phyloP scores from a whole-genome alignment of 768 basidiomycete species.

The Plicaturopsis crispa region DNA sequence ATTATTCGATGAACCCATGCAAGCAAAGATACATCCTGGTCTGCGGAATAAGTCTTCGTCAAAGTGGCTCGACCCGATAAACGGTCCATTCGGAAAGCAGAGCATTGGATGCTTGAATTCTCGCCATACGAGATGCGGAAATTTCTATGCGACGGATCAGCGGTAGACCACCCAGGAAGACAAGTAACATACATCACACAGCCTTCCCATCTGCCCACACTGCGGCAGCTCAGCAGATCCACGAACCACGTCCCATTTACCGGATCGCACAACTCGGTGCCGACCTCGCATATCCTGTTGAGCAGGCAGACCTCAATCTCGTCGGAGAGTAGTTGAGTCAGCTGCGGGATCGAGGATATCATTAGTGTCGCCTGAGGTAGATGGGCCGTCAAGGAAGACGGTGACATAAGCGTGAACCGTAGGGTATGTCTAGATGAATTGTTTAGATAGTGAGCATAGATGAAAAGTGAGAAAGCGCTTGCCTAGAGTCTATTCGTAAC shows the following conservation, averaged over 20 bases:
- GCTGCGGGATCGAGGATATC: slow-evolving; percentile 69
- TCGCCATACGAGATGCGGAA: slow-evolving; percentile 51
- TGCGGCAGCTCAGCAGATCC: slow-evolving; percentile 54
- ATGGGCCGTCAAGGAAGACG: slow-evolving; percentile 71
- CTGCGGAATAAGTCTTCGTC: slow-evolving; percentile 31
- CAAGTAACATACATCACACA: slow-evolving; percentile 53
- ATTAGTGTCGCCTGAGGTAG: slow-evolving; percentile 71
- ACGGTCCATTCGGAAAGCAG: slow-evolving; percentile 46
- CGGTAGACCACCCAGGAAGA: not conserved
- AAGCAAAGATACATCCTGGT: slow-evolving; percentile 30
- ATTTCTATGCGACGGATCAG: slow-evolving; percentile 33
- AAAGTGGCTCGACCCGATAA: slow-evolving; percentile 31
- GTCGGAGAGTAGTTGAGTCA: slow-evolving; percentile 66
- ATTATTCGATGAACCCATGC: slow-evolving; percentile 51
- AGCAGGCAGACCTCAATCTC: slow-evolving; percentile 72
- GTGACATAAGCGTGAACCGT: slow-evolving; percentile 69
- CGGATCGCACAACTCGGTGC: slow-evolving; percentile 42
- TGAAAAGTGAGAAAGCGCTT: slow-evolving; percentile 7
- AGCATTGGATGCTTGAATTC: slow-evolving; percentile 44
- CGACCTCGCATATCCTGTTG: slow-evolving; percentile 60
- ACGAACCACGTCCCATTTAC: slow-evolving; percentile 68
- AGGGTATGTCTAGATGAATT: slow-evolving; percentile 49
- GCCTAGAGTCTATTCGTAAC: slow-evolving; percentile 66
- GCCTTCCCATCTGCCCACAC: slow-evolving; percentile 75
- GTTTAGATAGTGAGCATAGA: not conserved